These are phyloP conservation scores for Cordyceps militaris DNA, from an alignment of 2,329 filamentous ascomycete species.

Conservation along the genomic window DNA sequence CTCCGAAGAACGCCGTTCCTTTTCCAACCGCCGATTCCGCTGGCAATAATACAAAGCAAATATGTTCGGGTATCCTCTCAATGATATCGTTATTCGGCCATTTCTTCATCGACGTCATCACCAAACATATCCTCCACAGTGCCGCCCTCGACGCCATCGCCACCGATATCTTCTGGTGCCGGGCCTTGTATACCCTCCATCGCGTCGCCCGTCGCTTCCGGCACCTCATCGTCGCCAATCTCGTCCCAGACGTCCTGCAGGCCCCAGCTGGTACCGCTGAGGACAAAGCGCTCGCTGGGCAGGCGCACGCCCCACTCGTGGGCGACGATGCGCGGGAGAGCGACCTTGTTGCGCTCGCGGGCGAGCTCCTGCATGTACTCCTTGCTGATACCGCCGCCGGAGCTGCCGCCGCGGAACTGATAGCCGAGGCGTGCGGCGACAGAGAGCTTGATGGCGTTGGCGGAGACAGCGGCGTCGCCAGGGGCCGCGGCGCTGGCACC, in stretches of 20 bases:
- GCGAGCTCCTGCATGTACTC: conserved; percentile 74
- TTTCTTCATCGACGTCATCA: conserved; percentile 49
- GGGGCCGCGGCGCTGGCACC: conserved; percentile 42
- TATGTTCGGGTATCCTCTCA: background rate
- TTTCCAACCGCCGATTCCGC: background rate
- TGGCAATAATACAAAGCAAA: background rate
- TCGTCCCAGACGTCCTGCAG: conserved; percentile 53
- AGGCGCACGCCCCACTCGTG: conserved; percentile 62
- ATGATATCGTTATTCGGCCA: conserved; percentile 34
- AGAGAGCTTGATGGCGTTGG: conserved; percentile 64
- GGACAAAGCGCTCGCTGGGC: conserved; percentile 61
- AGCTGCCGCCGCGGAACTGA: conserved; percentile 55
- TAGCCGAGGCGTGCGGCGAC: conserved; percentile 62
- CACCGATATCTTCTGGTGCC: conserved; percentile 35
- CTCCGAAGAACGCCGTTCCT: conserved; percentile 3
- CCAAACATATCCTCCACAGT: conserved; percentile 50
- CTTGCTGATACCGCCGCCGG: conserved; percentile 53
- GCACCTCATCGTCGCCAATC: conserved; percentile 35
- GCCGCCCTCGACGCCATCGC: conserved; percentile 42
- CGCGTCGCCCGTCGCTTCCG: conserved; percentile 33
- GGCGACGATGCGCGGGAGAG: conserved; percentile 54
- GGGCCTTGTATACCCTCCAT: conserved; percentile 42
- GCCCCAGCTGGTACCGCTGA: conserved; percentile 60
- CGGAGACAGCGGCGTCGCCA: conserved; percentile 51
- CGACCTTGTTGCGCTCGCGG: conserved; percentile 59